Percentiles rank a stretch among this genome's conserved stretches.
phyloP scores from a whole-genome alignment of 2,329 filamentous ascomycete species.

The Colletotrichum cereale region DNA sequence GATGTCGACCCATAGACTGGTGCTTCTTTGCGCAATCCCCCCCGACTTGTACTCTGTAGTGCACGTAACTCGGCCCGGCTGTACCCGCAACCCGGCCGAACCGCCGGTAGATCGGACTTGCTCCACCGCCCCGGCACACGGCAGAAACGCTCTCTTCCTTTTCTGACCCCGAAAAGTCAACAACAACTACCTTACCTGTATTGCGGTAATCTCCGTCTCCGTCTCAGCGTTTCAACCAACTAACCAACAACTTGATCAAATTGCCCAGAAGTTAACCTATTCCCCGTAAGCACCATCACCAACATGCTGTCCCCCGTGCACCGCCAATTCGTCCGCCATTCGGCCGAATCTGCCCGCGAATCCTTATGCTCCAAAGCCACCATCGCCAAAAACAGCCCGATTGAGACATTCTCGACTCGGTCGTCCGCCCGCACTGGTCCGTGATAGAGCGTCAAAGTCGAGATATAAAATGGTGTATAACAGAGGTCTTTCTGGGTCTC shows the following conservation, averaged over 20 bases:
- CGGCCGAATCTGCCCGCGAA: background rate
- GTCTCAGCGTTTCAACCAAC: background rate
- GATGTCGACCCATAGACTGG: background rate
- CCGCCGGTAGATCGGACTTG: background rate
- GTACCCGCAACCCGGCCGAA: slow-evolving; percentile 4
- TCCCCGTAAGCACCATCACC: background rate
- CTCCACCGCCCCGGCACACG: background rate
- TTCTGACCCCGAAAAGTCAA: too few species aligned
- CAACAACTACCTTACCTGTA: too few species aligned
- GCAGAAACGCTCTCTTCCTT: background rate
- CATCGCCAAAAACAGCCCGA: background rate
- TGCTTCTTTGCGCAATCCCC: background rate
- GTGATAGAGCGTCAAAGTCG: too few species aligned
- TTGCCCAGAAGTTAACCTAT: background rate
- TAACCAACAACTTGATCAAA: background rate
- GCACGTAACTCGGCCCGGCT: background rate
- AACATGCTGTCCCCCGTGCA: background rate
- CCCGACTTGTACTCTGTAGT: too few species aligned
- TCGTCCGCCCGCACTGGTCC: slow-evolving; percentile 6
- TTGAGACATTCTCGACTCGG: too few species aligned
- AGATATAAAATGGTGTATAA: background rate
- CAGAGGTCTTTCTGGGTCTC: too few species aligned
- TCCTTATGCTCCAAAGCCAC: background rate
- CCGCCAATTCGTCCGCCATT: background rate
- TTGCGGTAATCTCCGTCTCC: too few species aligned